Base-by-base conservation (phyloP, 108 stramenopile genomes). In the Licmophora abbreviata region DNA sequence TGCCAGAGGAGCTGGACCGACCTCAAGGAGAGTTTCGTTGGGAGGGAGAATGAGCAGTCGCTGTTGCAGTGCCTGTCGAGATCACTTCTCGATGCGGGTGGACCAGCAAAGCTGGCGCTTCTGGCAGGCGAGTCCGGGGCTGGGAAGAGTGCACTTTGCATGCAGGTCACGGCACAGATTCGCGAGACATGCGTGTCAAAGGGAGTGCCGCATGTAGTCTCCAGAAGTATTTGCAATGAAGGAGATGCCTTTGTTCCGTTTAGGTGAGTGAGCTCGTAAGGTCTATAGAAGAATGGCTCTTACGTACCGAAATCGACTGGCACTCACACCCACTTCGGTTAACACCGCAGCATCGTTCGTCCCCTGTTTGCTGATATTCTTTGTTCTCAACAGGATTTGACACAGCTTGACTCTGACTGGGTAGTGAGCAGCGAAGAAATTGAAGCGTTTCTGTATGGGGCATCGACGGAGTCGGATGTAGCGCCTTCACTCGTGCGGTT, bases 21-120 rank as follows among this genome's bases (percentile, higher is more conserved):
- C 9, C 36, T 62, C 14, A 49, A 63, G 26, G 53, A 28, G 1
- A 74, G 68, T 48, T 79, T 85, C 43, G 68, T 76, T 53, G 84
- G 84, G 17, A 61, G 84, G 43, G 42, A 66, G 7, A 49, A 48
- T 5, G 84, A 85, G 52, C 61, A 74, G 42, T 68, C 53, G 15
- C 47, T 58, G 36, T 56, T 84, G 2, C 41, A 79, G 52, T 48
- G 40, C 29, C 36, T 73, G 23, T 71, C 74, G 18, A 55, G 61
- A 23, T 72, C 63, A 9, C 12, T 27, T 50, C 15, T 50, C 1
- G 36, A 50, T 2, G 35, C 3, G 11, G 48, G 48, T 45, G 27
- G 44, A 29, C 55, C n/a, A 26, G 29, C 35, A 30, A 59, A 44
- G 29, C 11, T 59, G 24, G 2, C 25, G 1, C 24, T 24, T 14